Evolutionary conservation across 495 filamentous ascomycete genomes (phyloP).

Genomic region (Cercophora sp.): DNA sequence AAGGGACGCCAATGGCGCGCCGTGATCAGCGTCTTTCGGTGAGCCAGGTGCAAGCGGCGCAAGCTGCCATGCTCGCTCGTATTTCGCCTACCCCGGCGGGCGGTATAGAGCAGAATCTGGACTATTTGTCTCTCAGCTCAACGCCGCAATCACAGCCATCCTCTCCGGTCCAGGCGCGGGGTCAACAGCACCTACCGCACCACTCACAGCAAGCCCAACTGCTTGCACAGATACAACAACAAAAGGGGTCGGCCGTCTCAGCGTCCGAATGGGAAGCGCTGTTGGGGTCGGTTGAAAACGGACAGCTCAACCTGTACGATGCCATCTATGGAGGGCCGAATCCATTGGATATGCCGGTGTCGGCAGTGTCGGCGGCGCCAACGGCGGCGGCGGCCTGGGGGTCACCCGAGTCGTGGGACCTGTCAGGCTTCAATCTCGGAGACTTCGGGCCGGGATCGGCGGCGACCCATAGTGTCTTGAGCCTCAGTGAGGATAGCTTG

Average conservation of each 20-base stretch:
- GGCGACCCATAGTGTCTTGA: constrained; percentile 63
- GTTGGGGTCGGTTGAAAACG: constrained; percentile 71
- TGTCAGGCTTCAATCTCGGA: constrained; percentile 43
- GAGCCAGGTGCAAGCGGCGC: constrained; percentile 28
- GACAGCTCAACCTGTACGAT: constrained; percentile 75
- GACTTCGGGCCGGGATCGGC: constrained; percentile 38
- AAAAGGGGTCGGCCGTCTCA: constrained; percentile 38
- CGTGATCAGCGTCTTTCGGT: constrained; percentile 44
- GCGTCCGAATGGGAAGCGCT: constrained; percentile 76
- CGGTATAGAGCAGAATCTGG: constrained; percentile 30
- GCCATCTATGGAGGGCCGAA: constrained; percentile 74
- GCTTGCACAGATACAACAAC: constrained; percentile 27
- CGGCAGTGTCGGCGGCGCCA: constrained; percentile 16
- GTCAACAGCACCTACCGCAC: constrained; percentile 29
- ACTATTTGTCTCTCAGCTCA: constrained; percentile 37
- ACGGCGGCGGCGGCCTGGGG: constrained; percentile 36
- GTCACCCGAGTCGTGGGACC: constrained; percentile 55
- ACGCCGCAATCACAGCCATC: constrained; percentile 29
- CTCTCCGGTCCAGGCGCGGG: constrained; percentile 32
- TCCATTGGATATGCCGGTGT: constrained; percentile 32
- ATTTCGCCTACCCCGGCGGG: constrained; percentile 25
- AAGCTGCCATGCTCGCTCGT: constrained; percentile 29
- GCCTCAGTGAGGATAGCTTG: constrained; percentile 73
- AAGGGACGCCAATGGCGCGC: constrained; percentile 25
- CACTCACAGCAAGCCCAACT: constrained; percentile 17